Conservation (phyloP, 768 basidiomycete genomes). For the Tricholomella constricta region DNA sequence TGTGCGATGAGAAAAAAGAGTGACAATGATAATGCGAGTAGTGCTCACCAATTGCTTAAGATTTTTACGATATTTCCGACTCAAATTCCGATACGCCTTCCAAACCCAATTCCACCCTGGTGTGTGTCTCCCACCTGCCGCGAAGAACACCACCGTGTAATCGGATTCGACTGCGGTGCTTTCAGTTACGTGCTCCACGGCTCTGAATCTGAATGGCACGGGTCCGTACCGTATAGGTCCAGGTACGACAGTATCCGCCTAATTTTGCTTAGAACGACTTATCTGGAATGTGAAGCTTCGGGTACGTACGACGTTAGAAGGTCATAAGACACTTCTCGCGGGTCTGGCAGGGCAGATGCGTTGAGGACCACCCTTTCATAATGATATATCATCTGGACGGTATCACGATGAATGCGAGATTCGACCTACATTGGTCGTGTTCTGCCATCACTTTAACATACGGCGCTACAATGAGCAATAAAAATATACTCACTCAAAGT, state of each 20-base stretch:
- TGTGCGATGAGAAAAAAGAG: background rate
- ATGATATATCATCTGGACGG: conserved; percentile 14
- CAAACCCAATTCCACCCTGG: conserved; percentile 91
- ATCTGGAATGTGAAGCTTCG: conserved; percentile 9
- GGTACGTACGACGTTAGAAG: conserved; percentile 64
- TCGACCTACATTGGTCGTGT: conserved; percentile 80
- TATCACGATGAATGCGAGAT: conserved; percentile 8
- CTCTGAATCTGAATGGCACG: background rate
- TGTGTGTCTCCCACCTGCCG: conserved; percentile 71
- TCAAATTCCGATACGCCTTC: conserved; percentile 84
- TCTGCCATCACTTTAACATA: conserved; percentile 37
- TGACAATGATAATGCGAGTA: background rate
- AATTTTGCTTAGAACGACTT: conserved; percentile 5
- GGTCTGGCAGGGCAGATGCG: conserved; percentile 83
- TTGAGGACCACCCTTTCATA: conserved; percentile 74
- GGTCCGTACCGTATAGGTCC: conserved; percentile 69
- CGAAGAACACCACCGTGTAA: conserved; percentile 86
- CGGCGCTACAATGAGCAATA: background rate
- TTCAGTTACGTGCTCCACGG: background rate
- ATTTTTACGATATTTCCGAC: conserved; percentile 85
- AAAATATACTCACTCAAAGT: conserved; percentile 70
- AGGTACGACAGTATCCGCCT: conserved; percentile 81
- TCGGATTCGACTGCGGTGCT: conserved; percentile 74
- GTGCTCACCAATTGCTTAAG: conserved; percentile 73
- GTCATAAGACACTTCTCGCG: conserved; percentile 75